Evolutionary conservation across 2,329 filamentous ascomycete genomes (phyloP), one percentile per base, ranked within the genome.

Genomic region (Diaporthe ilicicola): DNA sequence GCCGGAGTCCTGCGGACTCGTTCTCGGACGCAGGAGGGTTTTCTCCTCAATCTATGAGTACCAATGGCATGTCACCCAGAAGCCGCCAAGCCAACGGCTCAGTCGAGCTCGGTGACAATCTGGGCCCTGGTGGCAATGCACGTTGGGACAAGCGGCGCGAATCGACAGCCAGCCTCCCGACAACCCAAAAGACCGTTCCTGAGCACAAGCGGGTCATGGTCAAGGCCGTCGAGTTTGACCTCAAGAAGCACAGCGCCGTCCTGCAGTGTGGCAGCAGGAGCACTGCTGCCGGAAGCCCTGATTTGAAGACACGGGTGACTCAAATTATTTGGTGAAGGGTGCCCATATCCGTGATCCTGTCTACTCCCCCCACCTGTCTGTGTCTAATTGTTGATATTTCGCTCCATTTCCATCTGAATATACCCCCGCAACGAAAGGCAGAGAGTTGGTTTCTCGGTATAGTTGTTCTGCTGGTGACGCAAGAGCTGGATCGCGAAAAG

Each of bases 121-220:
- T 84, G 1, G 83, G 83, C 1, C 82, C 83, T 1, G 83, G 83
- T 1, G 83, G 83, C 19, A 84, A 85, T 71, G 83, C 82, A n/a
- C 79, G 81, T 19, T 84, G 82, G 80, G 81, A 80, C 12, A 69
- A 37, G 9, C 76, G 76, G 32, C 74, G 76, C 34, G 74, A 74
- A 13, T 78, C 76, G 46, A 75, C 72, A 1, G 50, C 68, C 73
- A 76, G 69, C 70, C 77, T 69, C 75, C 75, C 70, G 51, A 27
- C 66, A n/a, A 76, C 75, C 54, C 76, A 73, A 62, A 78, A 73
- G 44, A 59, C 76, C 7, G 83, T 90, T 7, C 86, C 88, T 0
- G 87, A 87, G 71, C 83, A 87, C 70, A 87, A 82, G 75, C 84
- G 88, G 12, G 82, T 90, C 69, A 89, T 89, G 83, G 83, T 90